A percentile compares a stretch with the other conserved stretches of the same genome.
These are phyloP conservation scores for Teratosphaeria nubilosa DNA, from an alignment of 2,329 filamentous ascomycete species.

Conservation along the genomic window DNA sequence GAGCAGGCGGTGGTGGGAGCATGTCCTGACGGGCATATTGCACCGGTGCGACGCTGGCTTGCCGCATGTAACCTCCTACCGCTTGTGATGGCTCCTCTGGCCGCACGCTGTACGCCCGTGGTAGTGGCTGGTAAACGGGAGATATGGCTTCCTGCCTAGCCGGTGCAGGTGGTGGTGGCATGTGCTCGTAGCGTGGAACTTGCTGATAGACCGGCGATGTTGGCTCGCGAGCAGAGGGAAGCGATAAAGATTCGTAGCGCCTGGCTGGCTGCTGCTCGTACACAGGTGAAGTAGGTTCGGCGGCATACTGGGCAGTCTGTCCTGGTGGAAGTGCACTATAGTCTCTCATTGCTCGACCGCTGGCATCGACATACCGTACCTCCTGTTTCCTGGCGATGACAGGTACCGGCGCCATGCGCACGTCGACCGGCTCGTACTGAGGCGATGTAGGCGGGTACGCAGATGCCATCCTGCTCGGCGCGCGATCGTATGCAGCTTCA, in stretches of 20 bases:
- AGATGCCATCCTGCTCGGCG: slow-evolving; percentile 38
- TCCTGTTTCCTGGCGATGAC: slow-evolving; percentile 12
- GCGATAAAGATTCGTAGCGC: slow-evolving; percentile 4
- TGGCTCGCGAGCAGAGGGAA: slow-evolving; percentile 4
- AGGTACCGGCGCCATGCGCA: slow-evolving; percentile 18
- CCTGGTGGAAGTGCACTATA: slow-evolving; percentile 13
- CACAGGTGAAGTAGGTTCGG: slow-evolving; percentile 13
- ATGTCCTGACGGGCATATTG: slow-evolving; percentile 23
- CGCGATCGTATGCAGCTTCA: slow-evolving; percentile 47
- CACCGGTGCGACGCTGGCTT: slow-evolving; percentile 33
- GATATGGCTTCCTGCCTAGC: slow-evolving; percentile 18
- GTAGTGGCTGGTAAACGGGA: slow-evolving; percentile 11
- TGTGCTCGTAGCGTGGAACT: slow-evolving; percentile 20
- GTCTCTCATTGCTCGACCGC: slow-evolving; percentile 15
- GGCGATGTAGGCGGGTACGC: slow-evolving; percentile 20
- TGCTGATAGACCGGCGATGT: slow-evolving; percentile 7
- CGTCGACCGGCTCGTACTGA: slow-evolving; percentile 37
- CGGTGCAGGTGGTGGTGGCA: slow-evolving; percentile 28
- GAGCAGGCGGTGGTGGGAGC: slow-evolving; percentile 8
- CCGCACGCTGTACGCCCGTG: slow-evolving; percentile 24
- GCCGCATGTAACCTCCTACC: slow-evolving; percentile 9
- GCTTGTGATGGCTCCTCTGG: slow-evolving; percentile 44
- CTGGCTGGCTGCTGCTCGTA: slow-evolving; percentile 6
- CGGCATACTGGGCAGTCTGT: slow-evolving; percentile 11
- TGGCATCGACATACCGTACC: slow-evolving; percentile 20